phyloP scores from a whole-genome alignment of 768 basidiomycete genomes.

The Rhodocollybia butyracea region DNA sequence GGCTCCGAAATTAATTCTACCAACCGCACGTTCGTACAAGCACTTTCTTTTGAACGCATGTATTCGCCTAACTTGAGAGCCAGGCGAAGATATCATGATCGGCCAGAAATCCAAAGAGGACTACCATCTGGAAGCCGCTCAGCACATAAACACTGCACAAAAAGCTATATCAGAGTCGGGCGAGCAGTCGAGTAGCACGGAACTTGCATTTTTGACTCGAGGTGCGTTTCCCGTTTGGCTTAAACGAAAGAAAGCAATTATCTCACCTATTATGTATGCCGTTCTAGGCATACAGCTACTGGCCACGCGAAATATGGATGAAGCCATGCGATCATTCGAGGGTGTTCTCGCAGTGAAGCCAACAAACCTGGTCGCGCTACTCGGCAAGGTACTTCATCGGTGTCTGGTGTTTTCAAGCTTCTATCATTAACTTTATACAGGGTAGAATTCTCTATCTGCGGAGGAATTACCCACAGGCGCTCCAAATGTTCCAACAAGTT shows the following conservation, averaged over 20 bases:
- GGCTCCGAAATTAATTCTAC: slow-evolving; percentile 78
- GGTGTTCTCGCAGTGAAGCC: slow-evolving; percentile 74
- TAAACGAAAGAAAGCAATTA: too few relatives aligned
- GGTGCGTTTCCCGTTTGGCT: slow-evolving; percentile 35
- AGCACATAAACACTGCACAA: slow-evolving; percentile 56
- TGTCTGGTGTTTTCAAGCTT: not conserved
- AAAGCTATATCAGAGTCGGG: slow-evolving; percentile 57
- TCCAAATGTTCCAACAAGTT: slow-evolving; percentile 84
- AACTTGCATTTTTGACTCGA: slow-evolving; percentile 62
- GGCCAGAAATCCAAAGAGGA: slow-evolving; percentile 64
- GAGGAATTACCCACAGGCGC: slow-evolving; percentile 71
- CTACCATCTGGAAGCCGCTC: slow-evolving; percentile 67
- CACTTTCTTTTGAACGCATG: not conserved
- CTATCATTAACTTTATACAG: slow-evolving; percentile 32
- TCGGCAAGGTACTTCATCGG: slow-evolving; percentile 65
- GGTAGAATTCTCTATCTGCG: slow-evolving; percentile 84
- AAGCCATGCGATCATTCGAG: slow-evolving; percentile 81
- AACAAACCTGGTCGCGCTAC: slow-evolving; percentile 81
- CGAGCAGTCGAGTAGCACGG: slow-evolving; percentile 36
- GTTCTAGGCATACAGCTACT: slow-evolving; percentile 75
- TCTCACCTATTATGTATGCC: slow-evolving; percentile 5
- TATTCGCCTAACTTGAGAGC: not conserved
- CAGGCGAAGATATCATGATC: slow-evolving; percentile 65
- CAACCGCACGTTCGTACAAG: slow-evolving; percentile 73
- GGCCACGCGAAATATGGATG: slow-evolving; percentile 75